These are phyloP conservation scores for Nitzschia inconspicua DNA, from an alignment of 108 stramenopile species.

Conservation along the genomic window DNA sequence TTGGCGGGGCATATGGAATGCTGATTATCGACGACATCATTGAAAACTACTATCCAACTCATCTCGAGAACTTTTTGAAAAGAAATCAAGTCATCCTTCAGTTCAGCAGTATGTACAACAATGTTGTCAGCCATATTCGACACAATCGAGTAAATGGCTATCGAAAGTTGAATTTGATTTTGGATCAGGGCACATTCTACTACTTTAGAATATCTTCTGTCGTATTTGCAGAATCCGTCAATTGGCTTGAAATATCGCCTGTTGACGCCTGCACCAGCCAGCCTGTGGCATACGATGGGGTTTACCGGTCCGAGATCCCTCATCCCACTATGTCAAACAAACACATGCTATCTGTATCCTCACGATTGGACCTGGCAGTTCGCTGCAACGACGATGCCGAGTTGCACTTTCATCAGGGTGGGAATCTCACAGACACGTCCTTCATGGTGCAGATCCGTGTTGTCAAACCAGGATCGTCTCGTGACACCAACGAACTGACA, in stretches of 20 bases:
- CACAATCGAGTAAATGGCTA: neutral
- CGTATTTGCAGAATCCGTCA: slow-evolving; percentile 13
- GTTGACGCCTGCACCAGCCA: slow-evolving; percentile 22
- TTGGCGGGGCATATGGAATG: slow-evolving; percentile 43
- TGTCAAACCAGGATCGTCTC: neutral
- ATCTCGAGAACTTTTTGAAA: slow-evolving; percentile 4
- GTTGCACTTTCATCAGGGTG: slow-evolving; percentile 23
- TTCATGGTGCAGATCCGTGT: slow-evolving; percentile 8
- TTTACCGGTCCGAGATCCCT: slow-evolving; percentile 29
- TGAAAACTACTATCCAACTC: slow-evolving; percentile 1
- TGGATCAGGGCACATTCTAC: slow-evolving; percentile 19
- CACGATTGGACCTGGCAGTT: slow-evolving; percentile 41
- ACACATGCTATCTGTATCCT: slow-evolving; percentile 29
- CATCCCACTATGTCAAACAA: neutral
- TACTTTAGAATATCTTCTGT: slow-evolving; percentile 27
- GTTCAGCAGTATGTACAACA: slow-evolving; percentile 7
- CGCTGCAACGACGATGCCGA: slow-evolving; percentile 14
- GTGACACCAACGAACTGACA: neutral
- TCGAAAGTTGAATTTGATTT: neutral
- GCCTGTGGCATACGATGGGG: slow-evolving; percentile 40
- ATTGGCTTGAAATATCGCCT: slow-evolving; percentile 16
- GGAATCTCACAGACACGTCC: neutral
- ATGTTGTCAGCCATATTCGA: neutral
- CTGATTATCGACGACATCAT: slow-evolving; percentile 27
- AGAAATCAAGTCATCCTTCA: slow-evolving; percentile 17